These are phyloP conservation scores for Xylariaceae sp. DNA, from an alignment of 2,329 filamentous ascomycete genomes.

Conservation along the genomic window DNA sequence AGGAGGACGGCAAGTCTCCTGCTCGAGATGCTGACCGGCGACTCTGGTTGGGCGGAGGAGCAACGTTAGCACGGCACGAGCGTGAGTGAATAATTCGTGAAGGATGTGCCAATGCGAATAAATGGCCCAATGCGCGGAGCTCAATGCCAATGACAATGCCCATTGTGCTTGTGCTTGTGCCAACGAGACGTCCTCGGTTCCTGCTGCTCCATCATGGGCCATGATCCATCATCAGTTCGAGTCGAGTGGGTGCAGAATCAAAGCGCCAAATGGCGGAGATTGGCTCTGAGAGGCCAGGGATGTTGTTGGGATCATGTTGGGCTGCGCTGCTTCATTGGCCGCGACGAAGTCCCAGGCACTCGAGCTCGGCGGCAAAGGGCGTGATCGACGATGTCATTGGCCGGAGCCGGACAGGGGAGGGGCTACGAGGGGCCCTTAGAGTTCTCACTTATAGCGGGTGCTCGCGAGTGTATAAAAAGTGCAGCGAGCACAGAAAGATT, in stretches of 20 bases:
- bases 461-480: neutral
- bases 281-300: constrained; percentile 20
- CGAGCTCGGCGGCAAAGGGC: constrained; percentile 32
- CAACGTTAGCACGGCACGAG: constrained; percentile 24
- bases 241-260: neutral
- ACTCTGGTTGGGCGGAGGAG: constrained; percentile 31
- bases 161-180: too few relatives aligned
- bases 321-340: constrained; percentile 29
- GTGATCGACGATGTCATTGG: constrained; percentile 30
- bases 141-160: too few relatives aligned
- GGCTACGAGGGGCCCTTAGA: neutral
- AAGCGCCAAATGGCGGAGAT: constrained; percentile 30
- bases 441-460: neutral
- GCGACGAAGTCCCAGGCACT: constrained; percentile 26
- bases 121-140: too few relatives aligned
- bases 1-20: neutral
- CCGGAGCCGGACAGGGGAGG: constrained; percentile 23
- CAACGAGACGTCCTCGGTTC: too few relatives aligned
- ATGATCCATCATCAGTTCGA: too few relatives aligned
- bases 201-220: too few relatives aligned
- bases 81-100: constrained; percentile 10
- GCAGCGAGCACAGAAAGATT: too few relatives aligned
- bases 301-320: constrained; percentile 3
- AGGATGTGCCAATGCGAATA: constrained; percentile 23
- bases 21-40: constrained; percentile 19